A percentile compares a stretch with the other conserved stretches of the same genome.
These are phyloP conservation scores for Golovinomyces cichoracearum DNA, from an alignment of 2,329 filamentous ascomycete species.

Conservation along the genomic window DNA sequence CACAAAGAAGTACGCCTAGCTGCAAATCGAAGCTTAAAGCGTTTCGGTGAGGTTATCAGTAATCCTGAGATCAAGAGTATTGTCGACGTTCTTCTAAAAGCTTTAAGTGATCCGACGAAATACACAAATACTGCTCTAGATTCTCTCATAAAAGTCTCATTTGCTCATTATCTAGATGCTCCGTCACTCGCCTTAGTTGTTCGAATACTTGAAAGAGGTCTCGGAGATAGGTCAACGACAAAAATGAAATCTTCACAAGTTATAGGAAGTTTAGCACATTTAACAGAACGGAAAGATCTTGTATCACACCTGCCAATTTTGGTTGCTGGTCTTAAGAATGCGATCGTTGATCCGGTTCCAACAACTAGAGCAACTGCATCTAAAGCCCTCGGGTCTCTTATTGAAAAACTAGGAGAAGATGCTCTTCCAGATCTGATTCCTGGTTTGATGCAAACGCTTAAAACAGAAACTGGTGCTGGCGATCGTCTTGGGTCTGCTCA, in stretches of 20 bases:
- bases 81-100: constrained; percentile 77
- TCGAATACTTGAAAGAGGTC: constrained; percentile 76
- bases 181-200: constrained; percentile 86
- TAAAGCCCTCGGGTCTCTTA: constrained; percentile 80
- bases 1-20: constrained; percentile 88
- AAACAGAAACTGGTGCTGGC: constrained; percentile 86
- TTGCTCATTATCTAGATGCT: constrained; percentile 93
- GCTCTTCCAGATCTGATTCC: constrained; percentile 91
- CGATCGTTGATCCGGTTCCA: constrained; percentile 83
- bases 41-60: constrained; percentile 93
- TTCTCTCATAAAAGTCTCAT: constrained; percentile 87
- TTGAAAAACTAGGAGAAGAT: constrained; percentile 95
- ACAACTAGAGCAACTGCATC: constrained; percentile 90
- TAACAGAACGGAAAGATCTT: constrained; percentile 88
- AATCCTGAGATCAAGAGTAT: constrained; percentile 92
- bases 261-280: constrained; percentile 87
- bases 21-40: constrained; percentile 85
- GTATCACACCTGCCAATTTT: constrained; percentile 74
- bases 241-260: constrained; percentile 94
- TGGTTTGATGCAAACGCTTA: constrained; percentile 89
- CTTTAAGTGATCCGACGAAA: constrained; percentile 87
- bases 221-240: constrained; percentile 74
- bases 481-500: constrained; percentile 91
- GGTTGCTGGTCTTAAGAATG: constrained; percentile 66
- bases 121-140: constrained; percentile 90